A percentile compares a stretch with the other conserved stretches of the same genome.
Conservation (phyloP, 345 rosid species). For the Xanthoceras sorbifolium region DNA sequence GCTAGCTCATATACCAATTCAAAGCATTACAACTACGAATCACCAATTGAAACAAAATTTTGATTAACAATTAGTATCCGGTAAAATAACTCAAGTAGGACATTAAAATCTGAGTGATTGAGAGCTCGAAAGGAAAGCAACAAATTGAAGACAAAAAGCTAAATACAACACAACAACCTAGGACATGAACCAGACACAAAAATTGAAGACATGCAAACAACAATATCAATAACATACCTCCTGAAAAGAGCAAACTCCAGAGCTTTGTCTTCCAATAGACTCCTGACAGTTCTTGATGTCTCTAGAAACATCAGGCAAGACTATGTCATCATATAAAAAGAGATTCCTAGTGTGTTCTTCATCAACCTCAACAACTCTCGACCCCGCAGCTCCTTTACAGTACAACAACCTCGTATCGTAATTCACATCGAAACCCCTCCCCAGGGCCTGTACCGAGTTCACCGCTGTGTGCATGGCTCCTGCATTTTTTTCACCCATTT, state of each 20-base stretch:
- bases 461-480: conserved; percentile 58
- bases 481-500: conserved; percentile 46
- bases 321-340: conserved; percentile 38
- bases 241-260: conserved; percentile 48
- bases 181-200: not conserved
- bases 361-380: conserved; percentile 59
- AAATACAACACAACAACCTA: conserved; percentile 6
- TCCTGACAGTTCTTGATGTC: conserved; percentile 45
- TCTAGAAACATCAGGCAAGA: conserved; percentile 53
- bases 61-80: not conserved
- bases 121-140: not conserved
- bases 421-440: conserved; percentile 76
- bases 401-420: conserved; percentile 71
- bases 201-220: not conserved
- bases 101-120: not conserved
- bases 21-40: not conserved
- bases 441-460: conserved; percentile 65
- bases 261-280: conserved; percentile 45
- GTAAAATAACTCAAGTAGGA: not conserved
- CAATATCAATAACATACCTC: conserved; percentile 40
- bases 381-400: conserved; percentile 64
- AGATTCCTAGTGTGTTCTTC: conserved; percentile 53
- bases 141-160: not conserved
- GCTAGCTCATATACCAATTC: conserved; percentile 10
- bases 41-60: not conserved